These are phyloP conservation scores for Saccharomyces hybrid DNA, from an alignment of 1,139 yeast genomes.

Conservation along the genomic window DNA sequence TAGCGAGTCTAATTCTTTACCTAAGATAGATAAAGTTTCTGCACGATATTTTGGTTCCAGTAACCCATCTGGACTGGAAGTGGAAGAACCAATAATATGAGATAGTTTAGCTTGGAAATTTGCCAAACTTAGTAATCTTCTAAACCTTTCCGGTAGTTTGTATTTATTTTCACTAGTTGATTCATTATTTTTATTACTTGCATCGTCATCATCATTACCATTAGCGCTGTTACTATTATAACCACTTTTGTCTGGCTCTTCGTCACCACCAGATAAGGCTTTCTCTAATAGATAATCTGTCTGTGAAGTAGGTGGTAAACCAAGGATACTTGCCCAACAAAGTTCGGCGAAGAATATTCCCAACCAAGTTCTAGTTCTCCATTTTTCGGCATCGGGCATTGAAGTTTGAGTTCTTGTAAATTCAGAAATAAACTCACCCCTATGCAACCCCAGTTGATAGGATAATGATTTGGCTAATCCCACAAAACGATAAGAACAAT, in stretches of 20 bases:
- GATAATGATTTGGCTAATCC: conserved; percentile 82
- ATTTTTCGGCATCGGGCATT: conserved; percentile 82
- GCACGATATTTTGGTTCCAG: conserved; percentile 80
- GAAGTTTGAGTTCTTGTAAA: conserved; percentile 86
- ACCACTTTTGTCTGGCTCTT: conserved; percentile 10
- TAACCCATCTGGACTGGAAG: conserved; percentile 84
- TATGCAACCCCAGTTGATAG: conserved; percentile 82
- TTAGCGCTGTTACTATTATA: neutral
- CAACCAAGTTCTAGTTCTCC: conserved; percentile 93
- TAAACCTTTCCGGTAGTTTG: conserved; percentile 59
- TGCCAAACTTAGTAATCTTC: conserved; percentile 65
- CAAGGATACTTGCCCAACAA: conserved; percentile 83
- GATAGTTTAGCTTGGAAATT: conserved; percentile 81
- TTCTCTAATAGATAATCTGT: conserved; percentile 78
- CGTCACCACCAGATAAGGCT: conserved; percentile 53
- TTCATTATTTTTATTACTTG: neutral
- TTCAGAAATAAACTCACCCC: conserved; percentile 88
- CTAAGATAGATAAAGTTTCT: conserved; percentile 66
- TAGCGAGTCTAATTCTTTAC: conserved; percentile 68
- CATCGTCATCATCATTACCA: conserved; percentile 5
- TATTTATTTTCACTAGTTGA: neutral
- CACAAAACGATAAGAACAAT: conserved; percentile 80
- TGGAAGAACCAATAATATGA: conserved; percentile 81
- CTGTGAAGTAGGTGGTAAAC: conserved; percentile 80
- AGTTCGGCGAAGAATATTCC: conserved; percentile 84